Evolutionary conservation across 192 early-diverging fungal species (phyloP), one percentile per base, ranked within the genome.

Genomic region (Mortierella hygrophila): DNA sequence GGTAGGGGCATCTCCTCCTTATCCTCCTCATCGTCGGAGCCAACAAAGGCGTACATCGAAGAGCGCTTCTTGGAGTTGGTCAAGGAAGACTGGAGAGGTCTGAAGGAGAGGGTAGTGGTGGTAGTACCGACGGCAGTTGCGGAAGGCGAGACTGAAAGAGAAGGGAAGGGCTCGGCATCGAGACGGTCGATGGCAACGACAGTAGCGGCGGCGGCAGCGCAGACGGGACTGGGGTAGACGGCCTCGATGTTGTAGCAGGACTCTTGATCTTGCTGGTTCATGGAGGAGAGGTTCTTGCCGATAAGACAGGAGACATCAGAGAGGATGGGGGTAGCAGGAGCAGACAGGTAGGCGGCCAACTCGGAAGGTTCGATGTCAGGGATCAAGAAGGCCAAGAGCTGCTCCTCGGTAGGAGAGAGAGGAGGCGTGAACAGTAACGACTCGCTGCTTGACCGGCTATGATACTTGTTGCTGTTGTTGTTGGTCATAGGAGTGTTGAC

Each of bases 301-400:
- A 85, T 80, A 44, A 85, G 38, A 26, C 83, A 85, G 18, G 83
- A 85, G 26, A 85, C 83, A 55, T 85, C 83, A 1, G 78, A 80
- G 16, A 85, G 78, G 47, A 80, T 37, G 8, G 83, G 83, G 26
- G 83, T 85, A 8, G 78, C 26, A 8, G 83, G 83, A 6, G 83
- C 83, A 5, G 83, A 85, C 41, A 85, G 78, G 23, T 85, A 85
- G 55, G 78, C 83, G 42, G 83, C 83, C 13, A 85, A 70, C 63
- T 85, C 83, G 21, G 83, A 80, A 32, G 83, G 83, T 44, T 85
- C 83, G 78, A 85, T 85, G 54, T 85, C 83, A 23, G 83, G 83
- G 70, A 85, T 85, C 55, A 85, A 55, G 46, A 85, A 85, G 75
- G 83, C 83, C 7, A 85, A 60, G 7, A 85, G 75, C 37, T 85